Percentiles rank a stretch among this genome's conserved stretches.
Evolutionary conservation across 768 basidiomycete species (phyloP).

Genomic region (Pleurotus tuber-regium): DNA sequence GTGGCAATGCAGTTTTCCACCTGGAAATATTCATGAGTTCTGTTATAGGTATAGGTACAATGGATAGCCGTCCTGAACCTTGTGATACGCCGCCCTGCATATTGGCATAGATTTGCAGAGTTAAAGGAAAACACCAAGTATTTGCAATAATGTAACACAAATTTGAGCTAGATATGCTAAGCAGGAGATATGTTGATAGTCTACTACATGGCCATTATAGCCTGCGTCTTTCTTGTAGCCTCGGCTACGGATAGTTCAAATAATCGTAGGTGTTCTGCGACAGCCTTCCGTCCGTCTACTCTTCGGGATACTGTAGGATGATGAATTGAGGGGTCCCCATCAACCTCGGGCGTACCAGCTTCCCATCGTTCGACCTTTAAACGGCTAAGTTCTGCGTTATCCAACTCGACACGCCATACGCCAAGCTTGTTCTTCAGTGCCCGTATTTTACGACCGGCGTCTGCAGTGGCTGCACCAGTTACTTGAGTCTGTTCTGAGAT

Average conservation of each 20-base stretch:
- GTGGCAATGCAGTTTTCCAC: no score
- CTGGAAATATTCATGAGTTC: no score
- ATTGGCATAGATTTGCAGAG: no score
- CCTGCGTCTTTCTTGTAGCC: constrained; percentile 72
- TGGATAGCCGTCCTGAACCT: no score
- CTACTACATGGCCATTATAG: constrained; percentile 73
- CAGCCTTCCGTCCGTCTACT: constrained; percentile 67
- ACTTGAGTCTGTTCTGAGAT: constrained; percentile 90
- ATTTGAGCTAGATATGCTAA: no score
- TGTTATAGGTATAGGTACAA: no score
- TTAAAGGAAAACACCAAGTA: no score
- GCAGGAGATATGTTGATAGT: no score
- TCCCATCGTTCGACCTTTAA: constrained; percentile 81
- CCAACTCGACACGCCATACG: constrained; percentile 79
- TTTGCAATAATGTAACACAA: no score
- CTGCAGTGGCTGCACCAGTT: constrained; percentile 79
- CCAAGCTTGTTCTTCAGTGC: constrained; percentile 82
- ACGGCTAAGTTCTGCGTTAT: constrained; percentile 80
- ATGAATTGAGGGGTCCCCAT: constrained; percentile 23
- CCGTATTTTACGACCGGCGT: constrained; percentile 83
- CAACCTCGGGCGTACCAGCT: constrained; percentile 49
- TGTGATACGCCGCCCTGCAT: no score
- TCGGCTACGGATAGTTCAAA: constrained; percentile 73
- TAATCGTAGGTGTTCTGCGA: constrained; percentile 74
- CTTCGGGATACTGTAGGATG: constrained; percentile 32